Evolutionary conservation across 768 basidiomycete species (phyloP).

Genomic region (Filobasidium wieringae): DNA sequence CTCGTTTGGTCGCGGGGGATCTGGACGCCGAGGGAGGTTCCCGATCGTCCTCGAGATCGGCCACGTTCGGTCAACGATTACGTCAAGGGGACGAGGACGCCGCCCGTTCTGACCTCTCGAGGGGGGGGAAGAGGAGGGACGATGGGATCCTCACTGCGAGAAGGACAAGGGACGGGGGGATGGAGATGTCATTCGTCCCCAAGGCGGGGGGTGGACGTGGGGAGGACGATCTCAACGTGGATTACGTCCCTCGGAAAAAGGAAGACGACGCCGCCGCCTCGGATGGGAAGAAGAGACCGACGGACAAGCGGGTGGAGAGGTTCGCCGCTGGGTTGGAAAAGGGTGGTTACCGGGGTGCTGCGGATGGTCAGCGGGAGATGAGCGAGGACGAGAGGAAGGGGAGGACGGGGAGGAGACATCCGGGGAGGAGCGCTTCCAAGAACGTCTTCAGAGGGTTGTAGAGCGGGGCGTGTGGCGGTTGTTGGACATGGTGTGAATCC

Average conservation of each 20-base stretch:
- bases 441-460: conserved; percentile 45
- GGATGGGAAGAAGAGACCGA: conserved; percentile 31
- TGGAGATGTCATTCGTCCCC: conserved; percentile 78
- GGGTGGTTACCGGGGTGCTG: conserved; percentile 43
- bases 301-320: conserved; percentile 46
- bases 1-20: conserved; percentile 15
- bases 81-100: neutral
- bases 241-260: conserved; percentile 21
- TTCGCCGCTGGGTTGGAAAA: conserved; percentile 87
- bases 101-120: neutral
- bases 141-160: conserved; percentile 27
- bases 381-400: conserved; percentile 60
- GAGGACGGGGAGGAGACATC: conserved; percentile 64
- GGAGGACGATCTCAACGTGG: conserved; percentile 19
- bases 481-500: neutral
- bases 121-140: neutral
- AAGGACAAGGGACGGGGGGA: conserved; percentile 48
- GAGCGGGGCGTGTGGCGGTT: neutral
- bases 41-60: conserved; percentile 3
- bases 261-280: conserved; percentile 24
- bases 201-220: conserved; percentile 36
- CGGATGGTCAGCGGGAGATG: conserved; percentile 36
- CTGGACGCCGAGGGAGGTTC: neutral
- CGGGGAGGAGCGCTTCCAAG: conserved; percentile 77
- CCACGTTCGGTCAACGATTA: conserved; percentile 34